Base-by-base conservation (phyloP, 306 rosid species). In the Castanopsis chinensis region DNA sequence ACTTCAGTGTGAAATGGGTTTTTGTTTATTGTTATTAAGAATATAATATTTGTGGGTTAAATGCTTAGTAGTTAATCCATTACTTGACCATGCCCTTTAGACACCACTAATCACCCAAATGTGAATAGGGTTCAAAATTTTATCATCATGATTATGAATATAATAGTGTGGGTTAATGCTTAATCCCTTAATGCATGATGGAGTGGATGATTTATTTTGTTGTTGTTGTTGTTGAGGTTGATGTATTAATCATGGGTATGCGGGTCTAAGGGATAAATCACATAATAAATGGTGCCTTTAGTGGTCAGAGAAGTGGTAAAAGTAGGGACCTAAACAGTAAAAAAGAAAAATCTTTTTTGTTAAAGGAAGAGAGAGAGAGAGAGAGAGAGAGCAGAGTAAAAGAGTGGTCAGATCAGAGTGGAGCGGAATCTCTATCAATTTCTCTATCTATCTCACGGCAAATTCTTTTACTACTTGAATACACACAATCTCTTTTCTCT, bases 271-370 rank as follows among this genome's bases (percentile, higher is more conserved):
- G 71, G 60, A 64, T 57, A 33, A 41, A 41, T 41, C 45, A 41
- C 45, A 41, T 41, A 41, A 41, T 8, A 41, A 73, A 70, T 37
- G 52, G 72, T 72, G 80, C 51, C 79, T 76, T 75, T 53, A 58
- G 74, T 82, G 86, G 80, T 86, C 89, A 86, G 86, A 80, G 71
- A 77, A 63, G 79, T 55, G 35, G 82, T 80, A 61, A 81, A 83
- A 78, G 83, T 63, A 35, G 72, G 72, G 76, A 74, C 74, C 76
- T 54, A 25, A 79, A 84, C 78, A 84, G 86, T 81, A 41, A 75
- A 83, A 87, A 80, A 63, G 63, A 67, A 32, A 33, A 32, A 74
- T 73, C 53, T 72, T 58, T 58, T 71, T 63, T 28, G 37, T 37
- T 51, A 28, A 25, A 45, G 52, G 57, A 43, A 5, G 72, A 73